These are phyloP conservation scores for Plenodomus tracheiphilus DNA, from an alignment of 2,329 filamentous ascomycete species.

Conservation along the genomic window DNA sequence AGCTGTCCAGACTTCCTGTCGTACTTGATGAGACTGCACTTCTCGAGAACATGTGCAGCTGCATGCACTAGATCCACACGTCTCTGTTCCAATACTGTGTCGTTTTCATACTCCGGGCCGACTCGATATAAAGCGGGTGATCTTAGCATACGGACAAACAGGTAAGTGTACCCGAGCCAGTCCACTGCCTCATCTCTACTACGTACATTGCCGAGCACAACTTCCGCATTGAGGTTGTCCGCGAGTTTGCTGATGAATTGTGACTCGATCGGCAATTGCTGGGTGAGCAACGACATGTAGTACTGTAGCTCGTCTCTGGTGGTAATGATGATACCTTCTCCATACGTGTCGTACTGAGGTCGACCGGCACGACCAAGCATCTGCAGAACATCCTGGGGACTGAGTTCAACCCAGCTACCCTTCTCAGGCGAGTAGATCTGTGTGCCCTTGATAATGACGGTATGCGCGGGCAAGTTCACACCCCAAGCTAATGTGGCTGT, in stretches of 20 bases:
- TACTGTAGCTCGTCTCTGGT: slow-evolving; percentile 95
- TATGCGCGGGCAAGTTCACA: slow-evolving; percentile 96
- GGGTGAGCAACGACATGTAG: slow-evolving; percentile 93
- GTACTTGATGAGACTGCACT: slow-evolving; percentile 88
- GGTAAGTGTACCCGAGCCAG: slow-evolving; percentile 97
- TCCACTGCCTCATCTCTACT: slow-evolving; percentile 96
- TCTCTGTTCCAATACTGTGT: slow-evolving; percentile 90
- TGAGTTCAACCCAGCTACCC: slow-evolving; percentile 97
- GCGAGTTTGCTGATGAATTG: slow-evolving; percentile 91
- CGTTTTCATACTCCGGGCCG: slow-evolving; percentile 91
- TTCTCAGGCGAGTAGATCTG: slow-evolving; percentile 98
- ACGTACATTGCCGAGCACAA: slow-evolving; percentile 91
- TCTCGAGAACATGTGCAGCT: slow-evolving; percentile 83
- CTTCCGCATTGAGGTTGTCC: slow-evolving; percentile 94
- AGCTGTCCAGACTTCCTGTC: slow-evolving; percentile 90
- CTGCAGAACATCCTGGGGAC: slow-evolving; percentile 94
- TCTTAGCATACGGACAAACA: slow-evolving; percentile 96
- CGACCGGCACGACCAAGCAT: slow-evolving; percentile 98
- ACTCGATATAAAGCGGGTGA: slow-evolving; percentile 95
- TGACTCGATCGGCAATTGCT: slow-evolving; percentile 96
- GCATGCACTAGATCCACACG: slow-evolving; percentile 97
- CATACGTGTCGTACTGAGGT: slow-evolving; percentile 96
- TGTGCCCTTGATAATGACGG: slow-evolving; percentile 98
- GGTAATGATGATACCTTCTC: slow-evolving; percentile 98
- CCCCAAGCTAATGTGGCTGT: slow-evolving; percentile 99